A percentile compares a stretch with the other conserved stretches of the same genome.
Evolutionary conservation across 1,284 basidiomycete species (phyloP).

Genomic region (Apiotrichum brassicae): DNA sequence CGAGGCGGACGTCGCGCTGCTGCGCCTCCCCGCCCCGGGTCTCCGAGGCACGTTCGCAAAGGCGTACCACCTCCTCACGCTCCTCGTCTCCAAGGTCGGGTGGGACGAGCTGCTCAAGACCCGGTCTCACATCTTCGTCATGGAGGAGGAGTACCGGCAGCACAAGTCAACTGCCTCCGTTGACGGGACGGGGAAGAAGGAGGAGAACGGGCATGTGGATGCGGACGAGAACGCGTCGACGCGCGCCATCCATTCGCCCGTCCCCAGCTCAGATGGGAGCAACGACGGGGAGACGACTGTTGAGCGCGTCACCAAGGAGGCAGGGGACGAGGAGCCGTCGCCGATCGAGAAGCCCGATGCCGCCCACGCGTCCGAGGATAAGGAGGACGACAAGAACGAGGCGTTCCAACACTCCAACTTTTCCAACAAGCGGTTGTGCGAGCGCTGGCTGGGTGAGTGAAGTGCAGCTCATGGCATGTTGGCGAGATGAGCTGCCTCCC

Average conservation of each 20-base stretch:
- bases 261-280: slow-evolving; percentile 4
- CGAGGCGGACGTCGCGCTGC: slow-evolving; percentile 87
- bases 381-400: slow-evolving; percentile 38
- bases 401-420: slow-evolving; percentile 68
- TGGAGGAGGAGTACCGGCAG: slow-evolving; percentile 95
- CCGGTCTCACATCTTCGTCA: slow-evolving; percentile 91
- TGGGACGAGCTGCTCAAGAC: slow-evolving; percentile 98
- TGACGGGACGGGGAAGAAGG: slow-evolving; percentile 12
- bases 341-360: slow-evolving; percentile 47
- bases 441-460: slow-evolving; percentile 73
- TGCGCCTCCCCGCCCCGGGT: slow-evolving; percentile 87
- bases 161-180: slow-evolving; percentile 55
- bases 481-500: too few species aligned
- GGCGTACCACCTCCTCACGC: slow-evolving; percentile 83
- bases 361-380: slow-evolving; percentile 36
- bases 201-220: slow-evolving; percentile 46
- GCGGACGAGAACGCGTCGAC: slow-evolving; percentile 72
- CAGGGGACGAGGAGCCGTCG: slow-evolving; percentile 11
- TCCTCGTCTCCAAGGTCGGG: slow-evolving; percentile 85
- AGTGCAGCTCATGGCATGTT: neutral
- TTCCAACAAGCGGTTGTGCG: slow-evolving; percentile 92
- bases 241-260: slow-evolving; percentile 16
- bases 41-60: slow-evolving; percentile 92
- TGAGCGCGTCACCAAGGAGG: slow-evolving; percentile 6
- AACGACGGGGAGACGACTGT: slow-evolving; percentile 55